Evolutionary conservation across 2,329 filamentous ascomycete genomes (phyloP).

Genomic region (Chaetomium sp.): DNA sequence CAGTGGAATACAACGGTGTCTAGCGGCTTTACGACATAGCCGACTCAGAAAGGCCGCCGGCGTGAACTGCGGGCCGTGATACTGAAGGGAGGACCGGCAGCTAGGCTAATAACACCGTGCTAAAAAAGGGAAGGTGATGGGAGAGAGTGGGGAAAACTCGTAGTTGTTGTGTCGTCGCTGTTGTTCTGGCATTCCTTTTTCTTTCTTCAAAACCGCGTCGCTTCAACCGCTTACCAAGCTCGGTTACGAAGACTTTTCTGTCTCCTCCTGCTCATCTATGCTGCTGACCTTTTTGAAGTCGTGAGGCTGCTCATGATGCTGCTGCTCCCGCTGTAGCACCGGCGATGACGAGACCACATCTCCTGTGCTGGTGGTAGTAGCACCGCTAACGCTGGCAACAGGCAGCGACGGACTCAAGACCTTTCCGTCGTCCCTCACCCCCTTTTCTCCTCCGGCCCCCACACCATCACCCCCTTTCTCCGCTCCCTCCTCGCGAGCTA

Average conservation of each 20-base stretch:
- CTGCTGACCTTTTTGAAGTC: conserved; percentile 40
- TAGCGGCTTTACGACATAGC: no score
- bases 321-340: conserved; percentile 10
- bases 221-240: not conserved
- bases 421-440: not conserved
- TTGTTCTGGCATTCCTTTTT: not conserved
- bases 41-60: no score
- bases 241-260: conserved; percentile 37
- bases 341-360: not conserved
- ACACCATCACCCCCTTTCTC: conserved; percentile 4
- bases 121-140: not conserved
- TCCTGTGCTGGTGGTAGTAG: conserved; percentile 6
- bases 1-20: no score
- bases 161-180: conserved; percentile 8
- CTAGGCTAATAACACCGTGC: not conserved
- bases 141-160: not conserved
- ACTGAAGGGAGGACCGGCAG: not conserved
- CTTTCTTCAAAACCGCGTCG: conserved; percentile 6
- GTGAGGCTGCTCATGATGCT: conserved; percentile 23
- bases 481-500: conserved; percentile 16
- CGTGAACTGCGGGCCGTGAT: no score
- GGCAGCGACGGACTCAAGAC: not conserved
- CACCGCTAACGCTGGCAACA: conserved; percentile 17
- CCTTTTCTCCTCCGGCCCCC: not conserved
- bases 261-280: conserved; percentile 55